Base-by-base conservation (phyloP, 106 monocot genomes). In the Platanthera zijinensis region DNA sequence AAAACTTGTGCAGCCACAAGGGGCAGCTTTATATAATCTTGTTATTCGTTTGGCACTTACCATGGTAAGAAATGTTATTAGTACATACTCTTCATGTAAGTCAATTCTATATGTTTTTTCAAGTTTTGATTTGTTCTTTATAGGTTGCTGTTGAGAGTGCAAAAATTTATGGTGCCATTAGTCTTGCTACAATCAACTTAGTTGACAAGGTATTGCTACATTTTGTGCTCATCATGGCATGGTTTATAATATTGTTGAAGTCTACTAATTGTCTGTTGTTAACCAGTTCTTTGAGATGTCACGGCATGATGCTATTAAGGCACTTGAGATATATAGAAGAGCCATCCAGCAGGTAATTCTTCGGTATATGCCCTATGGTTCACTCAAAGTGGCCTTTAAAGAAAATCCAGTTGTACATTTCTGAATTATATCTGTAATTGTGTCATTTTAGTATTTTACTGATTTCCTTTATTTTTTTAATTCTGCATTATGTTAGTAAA, bases 211-310 rank as follows among this genome's bases (percentile, higher is more conserved):
- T 97, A 89, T 52, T 52, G 13, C 25, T 11, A 53, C 32, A 52
- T 74, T 66, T 52, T 21, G 48, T 52, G 39, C 10, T 45, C 10
- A 45, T 69, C 69, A 69, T 69, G 45, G 46, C 46, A 69, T 19
- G 69, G 69, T 0, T 47, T 69, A 0, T 69, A 12, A 17, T 72
- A 5, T 69, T 69, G 4, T 56, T 56, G 0, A 14, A 15, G 56
- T 13, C 10, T 22, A 18, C 49, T 72, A 39, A 74, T 28, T 74
- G 13, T 11, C 17, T 72, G 46, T 10, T 73, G 21, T 59, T 77
- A 17, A 75, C 73, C 88, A 97, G 97, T 97, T 97, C 72, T 97
- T 97, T 88, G 97, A 97, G 85, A 97, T 97, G 97, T 83, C 89
- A 80, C 87, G 91, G 8, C 84, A 84, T 82, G 79, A 97, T 84